Evolutionary conservation across 345 rosid species (phyloP).

Genomic region (Hypericum perforatum): DNA sequence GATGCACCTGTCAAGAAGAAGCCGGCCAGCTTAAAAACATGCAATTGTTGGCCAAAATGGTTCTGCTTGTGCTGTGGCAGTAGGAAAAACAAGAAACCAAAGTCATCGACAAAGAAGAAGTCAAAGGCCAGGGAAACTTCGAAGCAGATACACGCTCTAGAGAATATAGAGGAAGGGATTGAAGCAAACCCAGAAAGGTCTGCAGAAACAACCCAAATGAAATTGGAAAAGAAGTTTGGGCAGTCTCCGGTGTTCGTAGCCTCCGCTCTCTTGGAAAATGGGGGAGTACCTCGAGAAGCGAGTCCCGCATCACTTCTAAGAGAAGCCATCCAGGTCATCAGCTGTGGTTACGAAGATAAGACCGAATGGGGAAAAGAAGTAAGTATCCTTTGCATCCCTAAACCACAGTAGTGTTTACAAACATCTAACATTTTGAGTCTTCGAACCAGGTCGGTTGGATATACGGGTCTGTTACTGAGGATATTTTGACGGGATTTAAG

Average conservation of each 20-base stretch:
- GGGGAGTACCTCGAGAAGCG: constrained; percentile 1
- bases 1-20: constrained; percentile 5
- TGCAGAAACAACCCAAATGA: background rate
- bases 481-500: constrained; percentile 2
- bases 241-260: constrained; percentile 6
- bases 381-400: background rate
- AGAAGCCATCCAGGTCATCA: constrained; percentile 3
- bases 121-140: constrained; percentile 1
- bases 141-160: constrained; percentile 5
- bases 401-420: background rate
- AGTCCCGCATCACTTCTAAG: constrained; percentile 1
- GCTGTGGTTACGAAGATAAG: constrained; percentile 3
- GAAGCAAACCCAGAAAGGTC: background rate
- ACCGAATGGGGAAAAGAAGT: constrained; percentile 3
- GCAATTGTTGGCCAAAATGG: constrained; percentile 7
- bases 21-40: background rate
- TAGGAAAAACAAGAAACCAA: background rate
- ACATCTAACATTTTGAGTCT: background rate
- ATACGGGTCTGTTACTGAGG: constrained; percentile 4
- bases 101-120: background rate
- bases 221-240: constrained; percentile 3
- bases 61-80: background rate
- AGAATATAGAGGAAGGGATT: constrained; percentile 2
- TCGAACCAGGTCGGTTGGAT: constrained; percentile 4
- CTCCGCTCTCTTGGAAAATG: constrained; percentile 1